Percentiles rank a stretch among this genome's conserved stretches.
Conservation (phyloP, 345 rosid genomes). For the Rhizophora apiculata region DNA sequence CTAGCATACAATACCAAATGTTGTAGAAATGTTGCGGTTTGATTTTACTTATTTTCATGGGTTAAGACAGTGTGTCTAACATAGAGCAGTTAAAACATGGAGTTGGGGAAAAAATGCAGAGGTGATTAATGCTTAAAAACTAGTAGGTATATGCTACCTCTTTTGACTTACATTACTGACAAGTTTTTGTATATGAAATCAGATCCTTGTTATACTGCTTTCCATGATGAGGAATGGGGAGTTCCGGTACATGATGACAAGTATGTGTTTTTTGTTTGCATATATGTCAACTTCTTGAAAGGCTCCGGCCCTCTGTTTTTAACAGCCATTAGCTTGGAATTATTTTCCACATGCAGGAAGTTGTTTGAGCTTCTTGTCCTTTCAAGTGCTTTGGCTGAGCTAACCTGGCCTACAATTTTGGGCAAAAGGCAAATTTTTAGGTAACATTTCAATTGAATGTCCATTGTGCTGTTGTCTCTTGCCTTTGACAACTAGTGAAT, state of each 20-base stretch:
- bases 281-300: conserved; percentile 9
- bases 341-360: conserved; percentile 47
- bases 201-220: conserved; percentile 66
- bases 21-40: no score
- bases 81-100: no score
- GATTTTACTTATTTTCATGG: no score
- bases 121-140: no score
- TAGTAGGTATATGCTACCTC: background rate
- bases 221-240: conserved; percentile 97
- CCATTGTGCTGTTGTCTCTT: background rate
- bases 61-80: no score
- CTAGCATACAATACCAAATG: no score
- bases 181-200: conserved; percentile 25
- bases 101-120: no score
- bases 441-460: conserved; percentile 28
- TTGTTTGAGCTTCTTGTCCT: conserved; percentile 74
- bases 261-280: conserved; percentile 38
- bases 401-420: conserved; percentile 62
- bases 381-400: conserved; percentile 58
- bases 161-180: conserved; percentile 11
- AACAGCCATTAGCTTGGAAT: conserved; percentile 13
- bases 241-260: conserved; percentile 70
- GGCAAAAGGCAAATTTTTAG: conserved; percentile 66
- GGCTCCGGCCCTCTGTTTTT: conserved; percentile 9
- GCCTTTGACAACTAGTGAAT: background rate